phyloP scores from a whole-genome alignment of 805 yeast genomes.

The Sugiyamaella smithiae region DNA sequence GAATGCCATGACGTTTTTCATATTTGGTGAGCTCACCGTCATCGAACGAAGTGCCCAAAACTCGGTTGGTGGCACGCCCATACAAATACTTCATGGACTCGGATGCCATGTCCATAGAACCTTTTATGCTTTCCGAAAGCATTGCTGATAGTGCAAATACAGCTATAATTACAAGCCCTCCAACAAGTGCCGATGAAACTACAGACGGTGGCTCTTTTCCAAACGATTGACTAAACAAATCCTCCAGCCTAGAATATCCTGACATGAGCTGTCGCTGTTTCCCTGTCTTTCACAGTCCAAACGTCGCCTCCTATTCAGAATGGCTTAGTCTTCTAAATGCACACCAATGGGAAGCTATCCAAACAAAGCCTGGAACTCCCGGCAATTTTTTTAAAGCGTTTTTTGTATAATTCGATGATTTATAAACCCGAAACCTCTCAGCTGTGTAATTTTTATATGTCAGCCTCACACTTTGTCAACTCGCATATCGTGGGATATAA shows the following conservation, averaged over 20 bases:
- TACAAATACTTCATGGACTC: slow-evolving; percentile 31
- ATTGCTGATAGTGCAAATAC: slow-evolving; percentile 18
- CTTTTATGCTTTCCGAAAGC: slow-evolving; percentile 34
- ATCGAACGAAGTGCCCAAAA: slow-evolving; percentile 16
- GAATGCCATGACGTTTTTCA: slow-evolving; percentile 11
- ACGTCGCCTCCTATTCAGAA: no score
- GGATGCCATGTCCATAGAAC: slow-evolving; percentile 34
- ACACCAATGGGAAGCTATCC: no score
- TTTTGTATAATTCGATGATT: no score
- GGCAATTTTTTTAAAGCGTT: no score
- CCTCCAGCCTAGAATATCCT: background rate
- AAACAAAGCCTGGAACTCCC: no score
- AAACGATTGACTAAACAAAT: slow-evolving; percentile 1
- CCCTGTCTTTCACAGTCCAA: background rate
- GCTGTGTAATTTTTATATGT: no score
- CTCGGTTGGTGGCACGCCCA: slow-evolving; percentile 26
- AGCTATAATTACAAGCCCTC: slow-evolving; percentile 3
- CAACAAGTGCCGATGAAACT: slow-evolving; percentile 7
- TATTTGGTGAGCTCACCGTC: slow-evolving; percentile 13
- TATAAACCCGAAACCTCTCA: no score
- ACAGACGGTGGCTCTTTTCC: background rate
- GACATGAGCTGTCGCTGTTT: background rate
- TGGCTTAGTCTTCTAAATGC: no score
- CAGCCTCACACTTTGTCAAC: background rate
- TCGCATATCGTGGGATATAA: background rate